Base-by-base conservation (phyloP, 169 alveolate genomes). In the Plasmodium chabaudi region DNA sequence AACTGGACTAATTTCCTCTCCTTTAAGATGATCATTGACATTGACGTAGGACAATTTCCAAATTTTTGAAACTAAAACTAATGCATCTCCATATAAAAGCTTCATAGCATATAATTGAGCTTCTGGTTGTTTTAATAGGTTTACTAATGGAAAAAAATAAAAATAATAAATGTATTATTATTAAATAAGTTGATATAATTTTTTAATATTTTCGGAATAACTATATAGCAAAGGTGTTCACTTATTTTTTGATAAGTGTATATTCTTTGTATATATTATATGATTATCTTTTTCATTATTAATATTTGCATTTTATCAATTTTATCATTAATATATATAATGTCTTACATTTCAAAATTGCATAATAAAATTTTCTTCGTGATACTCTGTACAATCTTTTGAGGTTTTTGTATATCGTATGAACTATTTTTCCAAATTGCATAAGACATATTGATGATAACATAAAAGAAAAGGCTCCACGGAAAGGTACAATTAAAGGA, bases 41-140 rank as follows among this genome's bases (percentile, higher is more conserved):
- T 86, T 86, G 47, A 86, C 55, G 21, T 86, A 68, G 13, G 91
- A 86, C 51, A 86, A 59, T 17, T 86, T 86, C 91, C 91, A 86
- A 56, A 86, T 86, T 25, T 86, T 86, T 3, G 91, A 44, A 51
- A 86, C 74, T 23, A 86, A 23, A 63, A 71, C 49, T 71, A 86
- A 47, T n/a, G 87, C 87, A 63, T 86, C 91, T 57, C 91, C 91
- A 10, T 68, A 47, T 70, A 86, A 46, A 6, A 86, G 46, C 49
- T 70, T 86, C 87, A 53, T 69, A 47, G 91, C 72, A 55, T 86
- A 86, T 7, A 46, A 46, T 9, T 86, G 55, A 34, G 69, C 59
- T 53, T 70, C 67, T 19, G 75, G 73, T 17, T 57, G 53, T 5
- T 70, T 86, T 55, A 19, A 4, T 39, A 70, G 27, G 42, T 70